Conservation (phyloP, 139 green algal species). For the Haematococcus lacustris region DNA sequence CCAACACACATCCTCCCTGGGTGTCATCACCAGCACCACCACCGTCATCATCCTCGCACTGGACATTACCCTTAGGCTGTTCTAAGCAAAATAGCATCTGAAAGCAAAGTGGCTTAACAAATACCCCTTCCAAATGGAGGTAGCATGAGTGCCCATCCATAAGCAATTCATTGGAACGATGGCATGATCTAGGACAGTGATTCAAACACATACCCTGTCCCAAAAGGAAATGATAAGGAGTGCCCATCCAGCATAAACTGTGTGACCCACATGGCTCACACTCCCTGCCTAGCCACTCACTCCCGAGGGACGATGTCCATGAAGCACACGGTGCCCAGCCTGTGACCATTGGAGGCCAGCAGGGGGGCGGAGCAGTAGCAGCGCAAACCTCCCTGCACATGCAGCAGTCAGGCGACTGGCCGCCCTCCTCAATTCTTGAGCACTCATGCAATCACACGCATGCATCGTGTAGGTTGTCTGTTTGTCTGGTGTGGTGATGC, state of each 20-base stretch:
- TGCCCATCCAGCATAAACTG: background rate
- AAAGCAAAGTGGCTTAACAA: no score
- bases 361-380: slow-evolving; percentile 70
- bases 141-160: background rate
- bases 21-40: no score
- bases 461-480: background rate
- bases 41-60: no score
- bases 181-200: background rate
- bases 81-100: no score
- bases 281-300: background rate
- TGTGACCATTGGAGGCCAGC: slow-evolving; percentile 47
- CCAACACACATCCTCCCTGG: no score
- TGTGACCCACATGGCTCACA: background rate
- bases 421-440: slow-evolving; percentile 21
- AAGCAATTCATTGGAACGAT: background rate
- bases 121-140: no score
- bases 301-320: slow-evolving; percentile 58
- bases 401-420: background rate
- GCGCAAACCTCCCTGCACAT: slow-evolving; percentile 25
- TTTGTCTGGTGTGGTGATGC: background rate
- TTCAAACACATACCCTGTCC: background rate
- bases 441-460: background rate
- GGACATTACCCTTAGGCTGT: no score
- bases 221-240: background rate
- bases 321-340: slow-evolving; percentile 58